Percentiles rank a stretch among this genome's conserved stretches.
Conservation (phyloP, 1,139 yeast genomes). For the Suhomyces maxii region DNA sequence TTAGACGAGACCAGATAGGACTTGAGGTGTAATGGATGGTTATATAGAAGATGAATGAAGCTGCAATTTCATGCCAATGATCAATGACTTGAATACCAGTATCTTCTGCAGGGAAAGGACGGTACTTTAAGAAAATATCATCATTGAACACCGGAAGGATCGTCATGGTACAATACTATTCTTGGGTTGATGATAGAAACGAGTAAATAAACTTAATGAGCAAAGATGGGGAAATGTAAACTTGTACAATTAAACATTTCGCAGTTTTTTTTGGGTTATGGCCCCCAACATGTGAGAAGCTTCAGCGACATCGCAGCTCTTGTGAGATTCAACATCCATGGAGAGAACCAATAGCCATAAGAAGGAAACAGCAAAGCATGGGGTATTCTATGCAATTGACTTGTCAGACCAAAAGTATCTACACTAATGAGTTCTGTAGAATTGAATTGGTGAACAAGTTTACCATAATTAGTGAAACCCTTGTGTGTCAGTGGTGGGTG, state of each 20-base stretch:
- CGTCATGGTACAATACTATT: constrained; percentile 2
- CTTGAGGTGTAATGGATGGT: constrained; percentile 45
- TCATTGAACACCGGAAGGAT: constrained; percentile 28
- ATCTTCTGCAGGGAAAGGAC: constrained; percentile 49
- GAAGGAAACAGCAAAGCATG: too few species aligned
- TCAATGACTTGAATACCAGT: constrained; percentile 26
- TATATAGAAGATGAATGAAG: constrained; percentile 40
- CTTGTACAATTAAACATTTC: neutral
- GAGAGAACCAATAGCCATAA: too few species aligned
- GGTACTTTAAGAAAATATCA: constrained; percentile 45
- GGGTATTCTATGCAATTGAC: too few species aligned
- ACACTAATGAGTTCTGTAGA: too few species aligned
- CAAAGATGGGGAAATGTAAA: neutral
- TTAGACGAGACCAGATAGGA: constrained; percentile 24
- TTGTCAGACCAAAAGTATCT: too few species aligned
- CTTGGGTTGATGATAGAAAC: neutral
- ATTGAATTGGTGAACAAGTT: too few species aligned
- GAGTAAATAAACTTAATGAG: neutral
- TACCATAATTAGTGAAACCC: too few species aligned
- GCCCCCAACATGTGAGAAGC: too few species aligned
- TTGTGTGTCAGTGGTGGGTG: too few species aligned
- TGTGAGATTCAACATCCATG: too few species aligned
- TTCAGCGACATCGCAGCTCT: too few species aligned
- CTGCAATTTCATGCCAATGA: constrained; percentile 59
- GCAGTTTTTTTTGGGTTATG: constrained; percentile 1